A percentile compares a stretch with the other conserved stretches of the same genome.
These are phyloP conservation scores for Xylariaceae sp. DNA, from an alignment of 2,329 filamentous ascomycete species.

Conservation along the genomic window DNA sequence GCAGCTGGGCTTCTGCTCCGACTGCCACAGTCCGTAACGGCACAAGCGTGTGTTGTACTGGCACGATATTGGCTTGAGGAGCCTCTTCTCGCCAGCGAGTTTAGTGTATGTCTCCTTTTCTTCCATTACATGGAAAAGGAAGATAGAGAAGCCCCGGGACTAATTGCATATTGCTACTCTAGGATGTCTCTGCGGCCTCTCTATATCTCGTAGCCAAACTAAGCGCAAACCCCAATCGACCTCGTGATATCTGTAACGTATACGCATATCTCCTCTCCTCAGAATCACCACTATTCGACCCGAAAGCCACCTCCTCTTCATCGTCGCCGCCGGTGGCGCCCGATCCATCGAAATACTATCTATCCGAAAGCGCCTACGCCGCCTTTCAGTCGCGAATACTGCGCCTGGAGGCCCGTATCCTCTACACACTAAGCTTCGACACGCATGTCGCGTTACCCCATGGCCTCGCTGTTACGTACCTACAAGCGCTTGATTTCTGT, in stretches of 20 bases:
- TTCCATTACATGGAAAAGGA: background rate
- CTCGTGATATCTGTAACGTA: conserved; percentile 76
- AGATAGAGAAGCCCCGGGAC: background rate
- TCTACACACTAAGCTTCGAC: conserved; percentile 73
- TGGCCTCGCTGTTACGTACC: conserved; percentile 80
- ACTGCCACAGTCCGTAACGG: conserved; percentile 78
- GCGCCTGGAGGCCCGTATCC: conserved; percentile 68
- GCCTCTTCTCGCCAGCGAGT: conserved; percentile 53
- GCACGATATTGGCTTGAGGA: conserved; percentile 70
- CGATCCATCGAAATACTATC: conserved; percentile 50
- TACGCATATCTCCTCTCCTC: conserved; percentile 73
- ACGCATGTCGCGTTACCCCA: conserved; percentile 83
- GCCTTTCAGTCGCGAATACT: conserved; percentile 59
- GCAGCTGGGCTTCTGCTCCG: conserved; percentile 74
- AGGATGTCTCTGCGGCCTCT: conserved; percentile 77
- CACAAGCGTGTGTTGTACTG: conserved; percentile 76
- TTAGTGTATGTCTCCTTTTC: conserved; percentile 39
- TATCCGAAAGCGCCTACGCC: conserved; percentile 68
- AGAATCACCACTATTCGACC: conserved; percentile 47
- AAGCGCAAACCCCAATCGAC: conserved; percentile 67
- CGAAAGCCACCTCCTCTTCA: conserved; percentile 32
- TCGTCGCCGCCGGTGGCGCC: conserved; percentile 10
- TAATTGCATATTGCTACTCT: conserved; percentile 7
- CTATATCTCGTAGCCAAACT: conserved; percentile 81
- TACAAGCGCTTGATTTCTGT: conserved; percentile 74